A percentile compares a stretch with the other conserved stretches of the same genome.
Evolutionary conservation across 352 stramenopile species (phyloP).

Genomic region (Phytophthora capsici): DNA sequence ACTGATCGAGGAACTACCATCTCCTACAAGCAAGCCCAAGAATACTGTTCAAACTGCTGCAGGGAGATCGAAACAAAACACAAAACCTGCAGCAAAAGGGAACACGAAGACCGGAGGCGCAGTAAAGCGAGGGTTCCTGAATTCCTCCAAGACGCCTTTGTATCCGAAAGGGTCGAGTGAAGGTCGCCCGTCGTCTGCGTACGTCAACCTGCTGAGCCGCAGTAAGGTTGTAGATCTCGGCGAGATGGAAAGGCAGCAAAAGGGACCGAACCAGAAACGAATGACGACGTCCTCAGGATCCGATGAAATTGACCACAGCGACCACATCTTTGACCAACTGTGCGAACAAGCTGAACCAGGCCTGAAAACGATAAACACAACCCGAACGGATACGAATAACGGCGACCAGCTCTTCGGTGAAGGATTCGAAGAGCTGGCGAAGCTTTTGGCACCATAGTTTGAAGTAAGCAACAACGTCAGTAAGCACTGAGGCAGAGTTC

Average conservation of each 20-base stretch:
- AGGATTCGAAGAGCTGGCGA: conserved; percentile 56
- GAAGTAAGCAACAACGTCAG: conserved; percentile 4
- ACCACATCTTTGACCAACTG: conserved; percentile 83
- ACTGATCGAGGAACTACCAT: conserved; percentile 59
- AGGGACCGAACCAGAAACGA: conserved; percentile 21
- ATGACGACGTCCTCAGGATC: conserved; percentile 1
- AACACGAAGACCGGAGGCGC: conserved; percentile 31
- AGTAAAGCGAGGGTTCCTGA: conserved; percentile 85
- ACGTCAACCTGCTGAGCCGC: conserved; percentile 80
- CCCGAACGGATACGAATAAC: conserved; percentile 14
- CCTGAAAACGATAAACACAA: conserved; percentile 38
- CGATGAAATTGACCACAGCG: conserved; percentile 58
- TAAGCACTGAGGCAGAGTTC: conserved; percentile 1
- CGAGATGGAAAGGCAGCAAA: conserved; percentile 49
- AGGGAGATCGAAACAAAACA: background rate
- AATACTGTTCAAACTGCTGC: background rate
- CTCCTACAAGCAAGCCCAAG: conserved; percentile 17
- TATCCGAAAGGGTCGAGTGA: conserved; percentile 81
- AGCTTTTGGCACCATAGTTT: conserved; percentile 48
- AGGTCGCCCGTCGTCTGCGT: conserved; percentile 64
- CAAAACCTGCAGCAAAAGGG: conserved; percentile 7
- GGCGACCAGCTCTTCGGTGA: conserved; percentile 53
- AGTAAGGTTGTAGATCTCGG: conserved; percentile 84
- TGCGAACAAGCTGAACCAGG: conserved; percentile 82
- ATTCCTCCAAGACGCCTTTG: conserved; percentile 58